Base-by-base conservation (phyloP, 192 early-diverging fungal species). In the Linnemannia elongata region DNA sequence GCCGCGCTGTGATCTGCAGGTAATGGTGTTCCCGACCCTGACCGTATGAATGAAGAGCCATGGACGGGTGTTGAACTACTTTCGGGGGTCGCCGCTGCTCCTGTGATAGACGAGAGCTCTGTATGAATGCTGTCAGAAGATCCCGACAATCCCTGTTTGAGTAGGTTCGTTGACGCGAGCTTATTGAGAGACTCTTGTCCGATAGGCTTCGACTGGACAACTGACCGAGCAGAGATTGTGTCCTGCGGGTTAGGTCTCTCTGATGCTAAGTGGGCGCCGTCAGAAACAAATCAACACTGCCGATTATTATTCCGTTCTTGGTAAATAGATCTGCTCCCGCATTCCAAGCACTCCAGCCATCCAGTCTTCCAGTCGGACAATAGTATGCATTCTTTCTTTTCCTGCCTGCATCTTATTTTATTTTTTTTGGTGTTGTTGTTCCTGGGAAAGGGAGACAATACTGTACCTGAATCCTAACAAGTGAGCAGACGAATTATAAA, bases 1-100 rank as follows among this genome's bases (percentile, higher is more conserved):
- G 80, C 85, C 0, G 85, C 85, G 49, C 85, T 87, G 42, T 87
- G 85, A 22, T 87, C 85, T 18, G 85, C 63, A n/a, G 85, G 85
- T 22, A 87, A 45, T 2, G 85, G 85, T 12, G 85, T 87, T 4
- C 85, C 85, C 60, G 85, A 87, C 17, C 57, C 72, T 18, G 85
- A 87, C 22, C 78, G 80, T 4, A 39, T 38, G 63, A 84, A 84
- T 55, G 80, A 82, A 45, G 49, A 33, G 22, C 33, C 54, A 42
- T 41, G 38, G 70, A 66, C 13, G 60, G 60, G 41, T n/a, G 36
- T 47, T 63, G 55, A 63, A 38, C 30, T 24, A 33, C 75, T 63
- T 15, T 66, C 60, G 12, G 60, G 60, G 4, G 60, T 66, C 39
- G 20, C 60, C 22, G 42, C 72, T 52, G 13, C 60, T 66, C 60